Base-by-base conservation (phyloP, 768 basidiomycete species). In the Pleurotus eryngii region DNA sequence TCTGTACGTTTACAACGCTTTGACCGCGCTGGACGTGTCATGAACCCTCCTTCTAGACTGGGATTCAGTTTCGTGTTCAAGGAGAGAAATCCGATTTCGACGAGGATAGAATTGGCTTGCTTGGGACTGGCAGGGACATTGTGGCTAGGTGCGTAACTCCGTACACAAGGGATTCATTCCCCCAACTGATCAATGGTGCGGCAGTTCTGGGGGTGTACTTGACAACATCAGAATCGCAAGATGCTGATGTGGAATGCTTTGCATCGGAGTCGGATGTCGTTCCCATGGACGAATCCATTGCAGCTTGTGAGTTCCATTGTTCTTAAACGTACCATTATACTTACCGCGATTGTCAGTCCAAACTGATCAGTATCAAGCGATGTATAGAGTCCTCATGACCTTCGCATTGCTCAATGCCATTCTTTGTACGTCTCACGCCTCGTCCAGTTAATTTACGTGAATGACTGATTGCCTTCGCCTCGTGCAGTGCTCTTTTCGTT, bases 361-460 rank as follows among this genome's bases (percentile, higher is more conserved):
- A 56, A 92, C 90, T 20, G 87, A 90, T 64, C 89, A 89, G 59
- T 93, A 87, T 68, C 91, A 91, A 62, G 90, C 90, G n/a, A 91
- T 92, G 76, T 92, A 92, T 68, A 84, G 86, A 26, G 90, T 92
- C 17, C 76, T 93, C 58, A 89, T 85, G 69, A 82, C 86, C 15
- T 92, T 92, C 71, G 83, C 91, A 5, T 71, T 92, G 56, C 83
- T 93, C 69, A 92, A 92, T 64, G 83, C 87, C 49, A 76, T 79
- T 43, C 78, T 93, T 3, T 73, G 90, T 87, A 70, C 58, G 86
- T 75, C 5, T 20, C 18, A 30, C 26, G 30, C 11, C 30, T 35
- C n/a, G 17, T 17, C 4, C 49, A 27, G 11, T 54, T 22, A 18
- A 18, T 35, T 39, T 54, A 9, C 51, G n/a, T 54, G n/a, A 12